phyloP scores from a whole-genome alignment of 352 stramenopile genomes.

The Pythium periplocum region DNA sequence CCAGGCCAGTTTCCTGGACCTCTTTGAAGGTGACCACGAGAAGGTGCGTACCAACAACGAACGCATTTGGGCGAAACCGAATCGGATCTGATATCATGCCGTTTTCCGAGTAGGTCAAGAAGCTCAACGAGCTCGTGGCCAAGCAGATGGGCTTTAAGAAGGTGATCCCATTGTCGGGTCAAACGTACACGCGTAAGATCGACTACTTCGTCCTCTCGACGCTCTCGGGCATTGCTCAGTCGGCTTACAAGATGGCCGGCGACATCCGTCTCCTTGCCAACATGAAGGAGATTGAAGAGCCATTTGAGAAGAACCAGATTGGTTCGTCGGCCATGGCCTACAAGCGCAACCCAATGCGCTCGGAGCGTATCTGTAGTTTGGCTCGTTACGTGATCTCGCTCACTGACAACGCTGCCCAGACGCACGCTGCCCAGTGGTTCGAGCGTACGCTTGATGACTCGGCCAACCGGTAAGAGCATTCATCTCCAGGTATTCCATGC shows the following conservation, averaged over 20 bases:
- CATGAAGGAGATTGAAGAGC: conserved; percentile 98
- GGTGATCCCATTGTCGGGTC: conserved; percentile 95
- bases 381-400: conserved; percentile 98
- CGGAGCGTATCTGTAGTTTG: conserved; percentile 96
- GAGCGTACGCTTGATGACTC: conserved; percentile 99
- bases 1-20: conserved; percentile 97
- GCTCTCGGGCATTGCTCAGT: conserved; percentile 96
- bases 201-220: conserved; percentile 96
- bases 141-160: conserved; percentile 98
- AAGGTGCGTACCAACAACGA: conserved; percentile 45
- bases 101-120: conserved; percentile 76
- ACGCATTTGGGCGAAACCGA: no score
- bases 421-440: conserved; percentile 98
- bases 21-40: conserved; percentile 98
- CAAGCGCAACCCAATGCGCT: conserved; percentile 99
- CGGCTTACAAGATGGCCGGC: conserved; percentile 98
- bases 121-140: conserved; percentile 94
- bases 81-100: no score
- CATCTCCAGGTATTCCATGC: no score
- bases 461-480: conserved; percentile 85
- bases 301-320: conserved; percentile 93
- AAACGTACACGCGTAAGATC: conserved; percentile 99
- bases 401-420: conserved; percentile 95
- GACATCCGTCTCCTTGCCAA: conserved; percentile 99
- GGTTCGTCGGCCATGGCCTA: conserved; percentile 99